phyloP scores from a whole-genome alignment of 1,284 basidiomycete species.

The Coriolopsis trogii region DNA sequence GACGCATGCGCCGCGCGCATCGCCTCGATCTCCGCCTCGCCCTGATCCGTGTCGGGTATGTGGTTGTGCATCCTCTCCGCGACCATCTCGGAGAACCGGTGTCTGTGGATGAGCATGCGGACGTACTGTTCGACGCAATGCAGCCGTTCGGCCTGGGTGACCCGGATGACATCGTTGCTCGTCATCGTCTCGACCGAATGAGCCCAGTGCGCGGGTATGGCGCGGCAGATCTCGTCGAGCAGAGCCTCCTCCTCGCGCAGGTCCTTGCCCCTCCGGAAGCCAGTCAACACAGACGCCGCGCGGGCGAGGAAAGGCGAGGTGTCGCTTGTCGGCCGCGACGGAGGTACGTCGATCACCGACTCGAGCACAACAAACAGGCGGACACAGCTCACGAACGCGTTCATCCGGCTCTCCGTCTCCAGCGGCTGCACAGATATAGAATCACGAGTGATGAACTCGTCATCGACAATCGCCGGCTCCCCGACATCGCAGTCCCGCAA shows the following conservation, averaged over 20 bases:
- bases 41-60: slow-evolving; percentile 49
- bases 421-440: slow-evolving; percentile 67
- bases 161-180: slow-evolving; percentile 83
- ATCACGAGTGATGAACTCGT: slow-evolving; percentile 82
- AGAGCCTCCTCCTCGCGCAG: slow-evolving; percentile 79
- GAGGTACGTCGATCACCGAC: slow-evolving; percentile 72
- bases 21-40: slow-evolving; percentile 67
- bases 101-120: slow-evolving; percentile 77
- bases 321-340: slow-evolving; percentile 58
- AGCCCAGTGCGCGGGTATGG: slow-evolving; percentile 77
- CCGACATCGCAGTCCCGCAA: slow-evolving; percentile 86
- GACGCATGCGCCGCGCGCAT: slow-evolving; percentile 70
- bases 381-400: slow-evolving; percentile 76
- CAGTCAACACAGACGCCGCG: slow-evolving; percentile 58
- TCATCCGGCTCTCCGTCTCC: slow-evolving; percentile 74
- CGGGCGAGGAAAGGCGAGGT: slow-evolving; percentile 63
- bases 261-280: slow-evolving; percentile 56
- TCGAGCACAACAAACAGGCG: slow-evolving; percentile 85
- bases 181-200: slow-evolving; percentile 80
- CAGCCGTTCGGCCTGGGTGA: slow-evolving; percentile 85
- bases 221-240: slow-evolving; percentile 75
- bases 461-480: slow-evolving; percentile 84
- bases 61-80: slow-evolving; percentile 56
- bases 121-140: slow-evolving; percentile 86
- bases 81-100: slow-evolving; percentile 72